Evolutionary conservation across 1,284 basidiomycete species (phyloP).

Genomic region (Mycosarcoma maydis): DNA sequence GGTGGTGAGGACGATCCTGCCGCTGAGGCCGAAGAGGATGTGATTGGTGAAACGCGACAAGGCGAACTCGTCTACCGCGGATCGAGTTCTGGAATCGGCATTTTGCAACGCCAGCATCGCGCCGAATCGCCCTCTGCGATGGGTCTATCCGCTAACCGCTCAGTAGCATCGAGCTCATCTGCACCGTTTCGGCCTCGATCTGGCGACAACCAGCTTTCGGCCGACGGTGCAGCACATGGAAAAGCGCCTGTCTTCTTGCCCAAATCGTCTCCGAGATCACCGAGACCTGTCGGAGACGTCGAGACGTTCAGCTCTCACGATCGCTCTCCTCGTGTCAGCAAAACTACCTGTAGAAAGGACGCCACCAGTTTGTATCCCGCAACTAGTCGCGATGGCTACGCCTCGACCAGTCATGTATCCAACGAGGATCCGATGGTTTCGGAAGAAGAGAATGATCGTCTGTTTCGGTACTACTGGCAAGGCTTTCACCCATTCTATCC

Average conservation of each 20-base stretch:
- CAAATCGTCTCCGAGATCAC: conserved; percentile 36
- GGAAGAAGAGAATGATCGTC: conserved; percentile 40
- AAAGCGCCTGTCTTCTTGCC: conserved; percentile 37
- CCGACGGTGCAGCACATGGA: conserved; percentile 1
- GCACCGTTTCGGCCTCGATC: conserved; percentile 23
- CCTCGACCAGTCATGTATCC: background rate
- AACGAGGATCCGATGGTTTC: conserved; percentile 37
- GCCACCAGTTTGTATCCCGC: conserved; percentile 15
- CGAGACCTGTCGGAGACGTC: conserved; percentile 22
- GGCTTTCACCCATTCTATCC: conserved; percentile 62
- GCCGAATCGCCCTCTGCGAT: conserved; percentile 29
- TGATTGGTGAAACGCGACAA: conserved; percentile 42
- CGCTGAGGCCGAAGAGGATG: conserved; percentile 40
- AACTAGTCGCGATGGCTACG: conserved; percentile 14
- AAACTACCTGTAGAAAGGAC: conserved; percentile 10
- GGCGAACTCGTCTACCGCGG: conserved; percentile 60
- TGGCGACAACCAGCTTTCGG: conserved; percentile 14
- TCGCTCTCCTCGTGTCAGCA: conserved; percentile 18
- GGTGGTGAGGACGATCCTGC: conserved; percentile 22
- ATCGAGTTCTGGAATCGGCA: conserved; percentile 56
- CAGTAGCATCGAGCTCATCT: conserved; percentile 24
- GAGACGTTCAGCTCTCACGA: conserved; percentile 35
- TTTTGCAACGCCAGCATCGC: conserved; percentile 49
- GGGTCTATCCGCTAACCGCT: conserved; percentile 7
- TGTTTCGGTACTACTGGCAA: conserved; percentile 57